Conservation (phyloP, 108 stramenopile species). For the Ochromonas danica region DNA sequence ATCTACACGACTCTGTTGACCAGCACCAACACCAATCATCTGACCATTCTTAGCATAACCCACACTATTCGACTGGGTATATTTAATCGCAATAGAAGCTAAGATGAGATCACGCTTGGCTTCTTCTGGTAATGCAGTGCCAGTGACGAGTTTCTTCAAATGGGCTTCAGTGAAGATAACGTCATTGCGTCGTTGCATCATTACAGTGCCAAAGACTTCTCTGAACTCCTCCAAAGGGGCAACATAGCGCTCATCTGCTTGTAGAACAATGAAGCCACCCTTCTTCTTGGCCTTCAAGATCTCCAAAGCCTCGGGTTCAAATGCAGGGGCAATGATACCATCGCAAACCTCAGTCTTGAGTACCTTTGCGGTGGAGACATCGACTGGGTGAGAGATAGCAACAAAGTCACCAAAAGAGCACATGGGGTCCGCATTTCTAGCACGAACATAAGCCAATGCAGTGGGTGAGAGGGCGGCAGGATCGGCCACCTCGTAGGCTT, state of each 20-base stretch:
- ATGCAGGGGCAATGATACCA: slow-evolving; percentile 98
- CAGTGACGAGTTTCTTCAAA: slow-evolving; percentile 64
- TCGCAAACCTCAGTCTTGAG: slow-evolving; percentile 58
- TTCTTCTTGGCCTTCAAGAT: slow-evolving; percentile 94
- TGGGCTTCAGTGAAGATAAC: slow-evolving; percentile 69
- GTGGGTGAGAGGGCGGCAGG: slow-evolving; percentile 72
- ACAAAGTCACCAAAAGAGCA: slow-evolving; percentile 95
- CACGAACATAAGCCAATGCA: slow-evolving; percentile 93
- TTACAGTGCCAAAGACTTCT: slow-evolving; percentile 79
- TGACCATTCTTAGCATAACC: slow-evolving; percentile 94
- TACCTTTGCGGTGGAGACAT: slow-evolving; percentile 83
- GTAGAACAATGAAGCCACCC: slow-evolving; percentile 92
- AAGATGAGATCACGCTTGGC: slow-evolving; percentile 94
- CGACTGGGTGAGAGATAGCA: slow-evolving; percentile 89
- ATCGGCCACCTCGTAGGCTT: slow-evolving; percentile 81
- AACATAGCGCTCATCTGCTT: slow-evolving; percentile 74
- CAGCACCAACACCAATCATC: slow-evolving; percentile 99
- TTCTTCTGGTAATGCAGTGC: slow-evolving; percentile 68
- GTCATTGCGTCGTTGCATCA: slow-evolving; percentile 71
- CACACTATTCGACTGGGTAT: slow-evolving; percentile 95
- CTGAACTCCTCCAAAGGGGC: slow-evolving; percentile 88
- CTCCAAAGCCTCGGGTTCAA: slow-evolving; percentile 86
- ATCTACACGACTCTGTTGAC: slow-evolving; percentile 98
- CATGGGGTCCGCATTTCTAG: slow-evolving; percentile 97
- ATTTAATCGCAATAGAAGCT: slow-evolving; percentile 94